Evolutionary conservation across 2,329 filamentous ascomycete genomes (phyloP), one percentile per base, ranked within the genome.

Genomic region (Clathrospora elynae): DNA sequence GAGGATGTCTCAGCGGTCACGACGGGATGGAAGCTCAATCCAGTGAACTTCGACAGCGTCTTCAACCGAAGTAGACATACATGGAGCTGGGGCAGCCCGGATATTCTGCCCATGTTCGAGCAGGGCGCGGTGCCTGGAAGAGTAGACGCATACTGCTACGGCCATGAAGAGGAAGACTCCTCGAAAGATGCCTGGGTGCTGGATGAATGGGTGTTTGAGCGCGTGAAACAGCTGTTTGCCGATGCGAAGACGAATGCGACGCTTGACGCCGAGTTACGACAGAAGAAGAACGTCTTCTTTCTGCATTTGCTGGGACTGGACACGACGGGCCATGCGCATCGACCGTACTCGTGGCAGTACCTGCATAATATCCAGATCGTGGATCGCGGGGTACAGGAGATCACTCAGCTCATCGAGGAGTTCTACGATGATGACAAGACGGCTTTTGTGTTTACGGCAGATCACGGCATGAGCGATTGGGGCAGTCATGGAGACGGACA

Each of bases 391-490:
- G 87, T 99, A 1, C 78, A 87, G 69, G 87, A 96, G 70, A 86
- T 96, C 35, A 86, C 87, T 0, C 79, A 87, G 51, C 67, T 96
- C 39, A 85, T 96, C 35, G 83, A 95, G 23, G 81, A 86, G 9
- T 99, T 97, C 66, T 99, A 96, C 61, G 78, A 74, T 57, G 82
- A 83, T 52, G 86, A 82, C 40, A 85, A 93, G 69, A 97, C 93
- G 0, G 90, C 95, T 0, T 99, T 92, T 67, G 83, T 99, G 11
- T 99, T 99, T 66, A 99, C 95, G 1, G 93, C 93, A 6, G 93
- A 99, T 64, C 93, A 99, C 69, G 93, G 93, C 12, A 99, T 99
- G 93, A 97, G 90, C 64, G 93, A 99, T 71, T 96, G 88, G 86
- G 93, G 95, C n/a, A 97, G 91, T 59, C 95, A 99, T 68, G 95